Evolutionary conservation across 202 grass and related monocot genomes (phyloP).

Genomic region (Carex sylvatica): DNA sequence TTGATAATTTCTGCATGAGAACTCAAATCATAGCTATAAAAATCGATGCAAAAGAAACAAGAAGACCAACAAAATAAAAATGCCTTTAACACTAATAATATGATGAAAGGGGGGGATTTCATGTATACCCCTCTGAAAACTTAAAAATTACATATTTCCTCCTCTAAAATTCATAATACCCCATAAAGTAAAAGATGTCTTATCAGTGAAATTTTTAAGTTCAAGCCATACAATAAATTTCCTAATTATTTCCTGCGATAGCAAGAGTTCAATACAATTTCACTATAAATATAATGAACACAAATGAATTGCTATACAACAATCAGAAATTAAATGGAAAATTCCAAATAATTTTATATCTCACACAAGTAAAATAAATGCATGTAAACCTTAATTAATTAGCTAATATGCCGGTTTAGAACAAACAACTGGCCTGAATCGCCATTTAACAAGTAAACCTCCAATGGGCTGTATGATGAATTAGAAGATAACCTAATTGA

Average conservation of each 20-base stretch:
- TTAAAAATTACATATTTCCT: too few relatives aligned
- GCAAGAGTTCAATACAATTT: not conserved
- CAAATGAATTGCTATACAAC: conserved; percentile 22
- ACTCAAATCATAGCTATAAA: not conserved
- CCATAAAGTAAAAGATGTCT: too few relatives aligned
- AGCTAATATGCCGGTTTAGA: conserved; percentile 70
- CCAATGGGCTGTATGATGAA: conserved; percentile 59
- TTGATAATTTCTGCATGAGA: not conserved
- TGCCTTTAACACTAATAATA: not conserved
- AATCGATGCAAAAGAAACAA: not conserved
- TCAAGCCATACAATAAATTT: not conserved
- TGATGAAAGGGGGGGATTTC: too few relatives aligned
- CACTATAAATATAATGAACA: not conserved
- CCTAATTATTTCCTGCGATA: not conserved
- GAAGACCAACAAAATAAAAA: not conserved
- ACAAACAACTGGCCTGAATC: conserved; percentile 86
- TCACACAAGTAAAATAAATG: not conserved
- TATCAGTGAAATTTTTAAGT: not conserved
- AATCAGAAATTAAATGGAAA: not conserved
- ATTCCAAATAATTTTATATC: not conserved
- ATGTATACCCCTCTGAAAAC: too few relatives aligned
- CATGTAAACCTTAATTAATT: conserved; percentile 13
- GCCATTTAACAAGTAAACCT: conserved; percentile 87
- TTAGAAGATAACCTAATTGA: conserved; percentile 45
- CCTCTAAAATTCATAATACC: too few relatives aligned